A percentile compares a stretch with the other conserved stretches of the same genome.
Evolutionary conservation across 2,329 filamentous ascomycete species (phyloP).

Genomic region (Clonostachys sp.): DNA sequence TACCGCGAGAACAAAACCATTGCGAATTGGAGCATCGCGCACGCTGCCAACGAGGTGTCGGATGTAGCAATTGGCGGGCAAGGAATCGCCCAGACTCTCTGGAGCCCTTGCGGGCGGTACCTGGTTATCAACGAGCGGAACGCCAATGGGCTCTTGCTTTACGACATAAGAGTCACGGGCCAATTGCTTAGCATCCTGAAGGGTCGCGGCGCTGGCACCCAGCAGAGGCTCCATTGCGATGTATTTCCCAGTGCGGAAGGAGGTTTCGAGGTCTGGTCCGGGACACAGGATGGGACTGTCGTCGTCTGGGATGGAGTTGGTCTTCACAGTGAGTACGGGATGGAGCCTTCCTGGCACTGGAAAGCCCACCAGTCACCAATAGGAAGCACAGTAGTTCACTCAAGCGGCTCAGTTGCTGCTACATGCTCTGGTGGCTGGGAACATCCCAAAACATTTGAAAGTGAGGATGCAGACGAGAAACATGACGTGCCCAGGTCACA

Average conservation of each 20-base stretch:
- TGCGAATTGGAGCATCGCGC: constrained; percentile 55
- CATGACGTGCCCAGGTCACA: background rate
- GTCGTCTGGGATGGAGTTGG: constrained; percentile 56
- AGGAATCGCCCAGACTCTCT: constrained; percentile 56
- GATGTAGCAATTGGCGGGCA: constrained; percentile 46
- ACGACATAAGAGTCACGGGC: constrained; percentile 57
- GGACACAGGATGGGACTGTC: constrained; percentile 48
- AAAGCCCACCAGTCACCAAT: constrained; percentile 39
- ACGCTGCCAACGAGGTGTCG: constrained; percentile 37
- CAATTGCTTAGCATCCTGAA: constrained; percentile 49
- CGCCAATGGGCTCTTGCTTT: constrained; percentile 50
- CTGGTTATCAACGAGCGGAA: constrained; percentile 58
- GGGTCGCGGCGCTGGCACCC: constrained; percentile 43
- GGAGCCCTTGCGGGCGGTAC: constrained; percentile 61
- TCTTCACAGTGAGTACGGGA: constrained; percentile 31
- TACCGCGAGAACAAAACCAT: constrained; percentile 46
- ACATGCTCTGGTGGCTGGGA: constrained; percentile 54
- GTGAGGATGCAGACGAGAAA: background rate
- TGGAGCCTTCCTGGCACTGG: constrained; percentile 43
- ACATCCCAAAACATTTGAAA: constrained; percentile 9
- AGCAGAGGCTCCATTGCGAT: constrained; percentile 53
- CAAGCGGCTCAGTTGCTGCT: constrained; percentile 49
- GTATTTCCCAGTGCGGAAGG: constrained; percentile 38
- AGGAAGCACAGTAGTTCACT: constrained; percentile 44
- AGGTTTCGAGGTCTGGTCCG: constrained; percentile 60